phyloP scores from a whole-genome alignment of 352 stramenopile genomes.

The Phytophthora pinifolia region DNA sequence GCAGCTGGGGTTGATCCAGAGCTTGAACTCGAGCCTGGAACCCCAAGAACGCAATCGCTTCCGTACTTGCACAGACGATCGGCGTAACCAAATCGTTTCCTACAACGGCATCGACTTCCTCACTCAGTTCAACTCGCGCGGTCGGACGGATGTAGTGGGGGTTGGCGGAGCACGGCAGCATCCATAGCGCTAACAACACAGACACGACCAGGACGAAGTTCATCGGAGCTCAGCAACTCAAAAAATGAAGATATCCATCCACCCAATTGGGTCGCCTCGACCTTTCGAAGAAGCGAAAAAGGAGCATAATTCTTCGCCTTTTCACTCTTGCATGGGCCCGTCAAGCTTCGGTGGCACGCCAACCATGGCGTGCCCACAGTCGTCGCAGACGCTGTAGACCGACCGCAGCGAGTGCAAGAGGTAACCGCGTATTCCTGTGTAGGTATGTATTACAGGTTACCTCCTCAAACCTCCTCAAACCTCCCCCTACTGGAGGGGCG shows the following conservation, averaged over 20 bases:
- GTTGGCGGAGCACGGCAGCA: neutral
- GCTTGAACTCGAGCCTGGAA: conserved; percentile 32
- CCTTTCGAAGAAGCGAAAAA: conserved; percentile 12
- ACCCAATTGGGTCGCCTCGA: conserved; percentile 12
- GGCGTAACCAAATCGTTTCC: conserved; percentile 38
- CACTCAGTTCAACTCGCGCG: conserved; percentile 12
- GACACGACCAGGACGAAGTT: conserved; percentile 1
- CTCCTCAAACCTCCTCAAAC: too few relatives aligned
- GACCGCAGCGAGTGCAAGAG: too few relatives aligned
- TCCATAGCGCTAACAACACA: conserved; percentile 8
- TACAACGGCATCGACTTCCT: conserved; percentile 9
- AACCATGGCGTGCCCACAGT: too few relatives aligned
- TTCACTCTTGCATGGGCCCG: too few relatives aligned
- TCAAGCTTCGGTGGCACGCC: too few relatives aligned
- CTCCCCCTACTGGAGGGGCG: too few relatives aligned
- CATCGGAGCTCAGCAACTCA: conserved; percentile 10
- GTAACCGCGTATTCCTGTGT: too few relatives aligned
- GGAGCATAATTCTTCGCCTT: too few relatives aligned
- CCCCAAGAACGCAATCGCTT: conserved; percentile 42
- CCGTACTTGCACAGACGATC: conserved; percentile 41
- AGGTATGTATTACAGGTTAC: too few relatives aligned
- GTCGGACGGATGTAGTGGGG: conserved; percentile 2
- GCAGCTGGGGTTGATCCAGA: conserved; percentile 16
- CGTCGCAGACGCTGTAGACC: too few relatives aligned
- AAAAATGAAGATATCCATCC: conserved; percentile 10